Evolutionary conservation across 768 basidiomycete species (phyloP).

Genomic region (Porpolomopsis calyptriformis): DNA sequence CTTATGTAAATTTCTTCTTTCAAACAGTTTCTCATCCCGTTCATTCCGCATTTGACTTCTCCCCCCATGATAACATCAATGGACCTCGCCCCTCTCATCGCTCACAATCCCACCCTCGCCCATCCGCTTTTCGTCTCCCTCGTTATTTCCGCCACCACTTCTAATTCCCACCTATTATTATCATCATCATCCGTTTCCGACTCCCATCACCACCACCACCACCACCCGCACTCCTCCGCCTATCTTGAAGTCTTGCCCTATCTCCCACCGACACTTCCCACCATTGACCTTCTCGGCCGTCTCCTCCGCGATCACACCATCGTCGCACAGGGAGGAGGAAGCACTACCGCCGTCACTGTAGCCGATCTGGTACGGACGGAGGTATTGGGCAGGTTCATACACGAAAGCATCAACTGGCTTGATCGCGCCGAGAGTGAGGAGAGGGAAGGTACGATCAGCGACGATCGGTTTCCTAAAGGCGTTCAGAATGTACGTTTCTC

Average conservation of each 20-base stretch:
- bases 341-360: conserved; percentile 39
- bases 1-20: conserved; percentile 3
- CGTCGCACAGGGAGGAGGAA: too few relatives aligned
- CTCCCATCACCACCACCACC: conserved; percentile 11
- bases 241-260: conserved; percentile 55
- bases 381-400: conserved; percentile 60
- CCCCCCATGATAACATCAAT: conserved; percentile 46
- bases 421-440: conserved; percentile 63
- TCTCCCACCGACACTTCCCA: conserved; percentile 61
- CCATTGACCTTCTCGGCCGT: conserved; percentile 64
- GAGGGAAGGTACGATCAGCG: conserved; percentile 53
- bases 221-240: conserved; percentile 30
- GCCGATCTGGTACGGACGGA: conserved; percentile 56
- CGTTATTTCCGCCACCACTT: conserved; percentile 31
- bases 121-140: conserved; percentile 55
- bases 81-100: conserved; percentile 56
- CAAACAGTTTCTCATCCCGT: conserved; percentile 41
- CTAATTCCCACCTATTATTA: too few relatives aligned
- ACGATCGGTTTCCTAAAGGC: conserved; percentile 64
- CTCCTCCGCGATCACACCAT: conserved; percentile 53
- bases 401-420: conserved; percentile 58
- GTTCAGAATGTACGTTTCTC: conserved; percentile 62
- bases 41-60: conserved; percentile 34
- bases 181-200: background rate
- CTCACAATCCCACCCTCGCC: conserved; percentile 59